phyloP scores from a whole-genome alignment of 148 eudicot species.

The Rhododendron vialii region DNA sequence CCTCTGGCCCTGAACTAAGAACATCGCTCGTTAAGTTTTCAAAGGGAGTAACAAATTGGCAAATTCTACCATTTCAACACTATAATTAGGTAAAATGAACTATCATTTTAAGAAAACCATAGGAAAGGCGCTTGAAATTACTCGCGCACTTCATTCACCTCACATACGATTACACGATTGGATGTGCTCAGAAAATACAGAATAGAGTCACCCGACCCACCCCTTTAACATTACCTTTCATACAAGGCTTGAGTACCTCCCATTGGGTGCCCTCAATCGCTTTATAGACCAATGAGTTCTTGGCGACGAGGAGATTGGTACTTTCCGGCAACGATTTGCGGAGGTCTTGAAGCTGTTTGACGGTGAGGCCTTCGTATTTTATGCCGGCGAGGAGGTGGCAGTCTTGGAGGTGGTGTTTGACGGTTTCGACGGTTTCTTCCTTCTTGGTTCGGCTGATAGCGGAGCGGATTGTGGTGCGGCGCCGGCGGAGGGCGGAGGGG shows the following conservation, averaged over 20 bases:
- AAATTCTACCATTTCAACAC: background rate
- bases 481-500: background rate
- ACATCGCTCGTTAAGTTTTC: background rate
- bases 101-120: background rate
- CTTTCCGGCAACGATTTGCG: conserved; percentile 56
- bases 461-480: conserved; percentile 31
- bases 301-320: conserved; percentile 66
- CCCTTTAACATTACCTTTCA: conserved; percentile 38
- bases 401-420: conserved; percentile 54
- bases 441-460: conserved; percentile 81
- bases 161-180: background rate
- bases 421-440: conserved; percentile 76
- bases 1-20: background rate
- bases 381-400: conserved; percentile 86
- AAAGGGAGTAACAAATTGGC: background rate
- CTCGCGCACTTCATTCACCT: background rate
- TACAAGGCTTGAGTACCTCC: conserved; percentile 77
- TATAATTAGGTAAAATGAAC: too few species aligned
- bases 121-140: background rate
- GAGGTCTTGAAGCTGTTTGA: conserved; percentile 71
- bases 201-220: background rate
- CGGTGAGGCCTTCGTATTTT: conserved; percentile 77
- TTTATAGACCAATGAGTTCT: conserved; percentile 72
- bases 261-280: conserved; percentile 81
- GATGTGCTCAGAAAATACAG: background rate